Evolutionary conservation across 768 basidiomycete genomes (phyloP), one percentile per base, ranked within the genome.

Genomic region (Lentinula aciculospora): DNA sequence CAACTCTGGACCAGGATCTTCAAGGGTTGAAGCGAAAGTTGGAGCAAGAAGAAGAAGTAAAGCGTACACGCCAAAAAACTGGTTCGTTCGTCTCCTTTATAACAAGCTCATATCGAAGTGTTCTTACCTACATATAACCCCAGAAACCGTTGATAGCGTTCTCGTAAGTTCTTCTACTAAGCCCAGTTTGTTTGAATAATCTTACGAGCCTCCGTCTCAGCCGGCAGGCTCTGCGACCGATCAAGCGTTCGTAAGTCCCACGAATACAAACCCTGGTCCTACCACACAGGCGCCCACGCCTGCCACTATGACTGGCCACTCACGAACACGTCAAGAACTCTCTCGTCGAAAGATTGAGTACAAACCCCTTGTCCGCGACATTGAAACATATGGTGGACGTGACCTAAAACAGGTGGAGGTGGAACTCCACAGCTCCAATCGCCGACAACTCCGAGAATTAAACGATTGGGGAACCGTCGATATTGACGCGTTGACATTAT

Each of bases 401-500:
- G 89, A 96, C 70, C 67, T 94, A 32, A 79, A 84, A 48, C 63
- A 72, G 10, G 72, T 96, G 56, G 83, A 89, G 53, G 73, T 77
- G 12, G 91, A 92, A 63, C 76, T 81, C 56, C 64, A 70, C 29
- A 66, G 77, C 17, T 68, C 75, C n/a, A 75, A 81, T 46, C 74
- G 79, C 53, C 81, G 88, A 44, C 77, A 81, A 5, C 69, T 88
- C 64, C 80, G 89, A 58, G 83, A 87, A 51, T 80, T 92, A 61
- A 85, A 86, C 66, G 92, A 95, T 54, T 92, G 94, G 85, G 94
- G 92, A 21, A 79, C 77, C 7, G 83, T 96, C 50, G 95, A 98
- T 64, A 85, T 98, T 58, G 94, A 97, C 66, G 85, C 85, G n/a
- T 78, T 99, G 50, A 86, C 86, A n/a, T 86, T 99, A 88, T 90